A percentile compares a stretch with the other conserved stretches of the same genome.
Conservation (phyloP, 2,329 filamentous ascomycete genomes). For the Paracoccidioides brasiliensis region DNA sequence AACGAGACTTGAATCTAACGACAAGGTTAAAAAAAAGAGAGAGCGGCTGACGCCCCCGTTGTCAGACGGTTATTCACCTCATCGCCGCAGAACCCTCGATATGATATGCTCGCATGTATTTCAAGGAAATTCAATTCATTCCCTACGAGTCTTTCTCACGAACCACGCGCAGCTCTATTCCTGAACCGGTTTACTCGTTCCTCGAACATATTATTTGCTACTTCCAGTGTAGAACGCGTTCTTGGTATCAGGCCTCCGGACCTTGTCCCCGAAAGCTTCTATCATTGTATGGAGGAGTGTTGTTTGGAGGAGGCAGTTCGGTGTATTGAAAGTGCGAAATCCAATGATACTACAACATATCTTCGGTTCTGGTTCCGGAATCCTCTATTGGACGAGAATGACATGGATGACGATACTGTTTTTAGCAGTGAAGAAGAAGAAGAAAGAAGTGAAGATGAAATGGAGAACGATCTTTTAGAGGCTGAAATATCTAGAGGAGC, state of each 20-base stretch:
- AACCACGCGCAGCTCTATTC: constrained; percentile 72
- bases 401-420: constrained; percentile 6
- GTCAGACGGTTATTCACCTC: constrained; percentile 69
- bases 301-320: constrained; percentile 64
- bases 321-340: constrained; percentile 73
- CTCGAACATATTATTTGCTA: constrained; percentile 75
- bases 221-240: constrained; percentile 60
- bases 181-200: constrained; percentile 76
- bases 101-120: constrained; percentile 78
- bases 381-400: constrained; percentile 45
- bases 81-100: constrained; percentile 68
- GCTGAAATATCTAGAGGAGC: too few species aligned
- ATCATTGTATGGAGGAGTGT: constrained; percentile 69
- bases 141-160: constrained; percentile 48
- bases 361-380: constrained; percentile 75
- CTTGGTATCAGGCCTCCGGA: constrained; percentile 58
- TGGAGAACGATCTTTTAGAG: background rate
- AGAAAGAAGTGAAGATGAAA: background rate
- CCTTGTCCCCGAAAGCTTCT: constrained; percentile 67
- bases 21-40: constrained; percentile 43
- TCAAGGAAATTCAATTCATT: constrained; percentile 58
- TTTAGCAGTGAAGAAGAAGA: background rate
- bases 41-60: constrained; percentile 63
- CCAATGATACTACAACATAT: constrained; percentile 83
- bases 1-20: background rate